Evolutionary conservation across 305 asterid species (phyloP), one percentile per base, ranked within the genome.

Genomic region (Fraxinus nigra): DNA sequence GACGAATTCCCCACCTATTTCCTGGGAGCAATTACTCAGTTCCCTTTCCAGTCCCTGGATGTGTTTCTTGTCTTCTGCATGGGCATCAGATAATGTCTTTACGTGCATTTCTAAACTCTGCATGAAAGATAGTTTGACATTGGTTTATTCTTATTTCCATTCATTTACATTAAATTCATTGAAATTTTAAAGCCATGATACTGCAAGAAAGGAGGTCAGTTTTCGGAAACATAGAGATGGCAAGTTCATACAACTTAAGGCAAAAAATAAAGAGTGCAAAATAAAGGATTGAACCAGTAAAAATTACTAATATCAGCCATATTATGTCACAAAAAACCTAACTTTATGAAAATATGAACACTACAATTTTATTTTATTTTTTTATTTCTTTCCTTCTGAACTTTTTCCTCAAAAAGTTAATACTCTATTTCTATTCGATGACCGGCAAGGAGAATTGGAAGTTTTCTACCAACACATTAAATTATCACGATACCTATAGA

Each of bases 31-130:
- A 79, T 92, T 92, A 84, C 86, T 86, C 85, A 94, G 88, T 88
- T 95, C 98, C 87, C 93, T 92, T 88, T 94, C 94, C 88, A 94
- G 89, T 85, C 92, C 95, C 81, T 82, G 84, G 70, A 92, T 91
- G 81, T 74, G 91, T 86, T 88, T 90, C 90, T 87, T 92, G 92
- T 95, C 98, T 85, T 90, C 92, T 78, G 82, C 85, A 81, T 85
- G 94, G 69, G 90, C 89, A 82, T 89, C 87, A 24, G 94, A 86
- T 81, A 92, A 87, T 80, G 92, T 82, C 84, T 87, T 93, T 70
- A 86, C 92, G 83, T 94, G 95, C 80, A 82, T 83, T 82, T 95
- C 97, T 88, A 94, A 75, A 82, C 84, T 90, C 99, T 95, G 91
- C 89, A 84, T 74, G 54, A 83, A 85, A 82, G 73, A 84, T 30